Evolutionary conservation across 2,329 filamentous ascomycete species (phyloP).

Genomic region (Colletotrichum limetticola): DNA sequence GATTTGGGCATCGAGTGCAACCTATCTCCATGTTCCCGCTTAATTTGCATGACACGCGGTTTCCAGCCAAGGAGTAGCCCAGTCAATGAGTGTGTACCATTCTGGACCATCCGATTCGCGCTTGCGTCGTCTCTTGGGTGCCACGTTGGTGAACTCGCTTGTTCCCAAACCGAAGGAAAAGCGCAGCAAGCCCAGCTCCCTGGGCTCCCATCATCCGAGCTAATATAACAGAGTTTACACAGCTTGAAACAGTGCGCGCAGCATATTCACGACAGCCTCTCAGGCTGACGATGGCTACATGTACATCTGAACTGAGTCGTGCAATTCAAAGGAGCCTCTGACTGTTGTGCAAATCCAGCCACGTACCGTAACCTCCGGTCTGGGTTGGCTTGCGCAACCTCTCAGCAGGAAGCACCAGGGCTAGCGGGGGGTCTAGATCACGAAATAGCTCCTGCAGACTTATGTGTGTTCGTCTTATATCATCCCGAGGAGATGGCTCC

Average conservation of each 20-base stretch:
- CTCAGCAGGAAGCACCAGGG: background rate
- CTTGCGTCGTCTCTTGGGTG: background rate
- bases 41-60: background rate
- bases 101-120: background rate
- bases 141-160: background rate
- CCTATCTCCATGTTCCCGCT: background rate
- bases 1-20: background rate
- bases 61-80: background rate
- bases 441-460: background rate
- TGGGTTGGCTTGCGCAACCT: background rate
- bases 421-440: background rate
- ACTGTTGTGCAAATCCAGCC: background rate
- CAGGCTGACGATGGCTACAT: background rate
- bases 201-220: background rate
- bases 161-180: background rate
- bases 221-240: conserved; percentile 8
- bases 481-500: background rate
- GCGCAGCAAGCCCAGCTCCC: background rate
- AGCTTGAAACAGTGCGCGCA: background rate
- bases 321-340: background rate
- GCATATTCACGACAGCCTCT: background rate
- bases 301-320: conserved; percentile 6
- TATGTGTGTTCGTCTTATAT: background rate
- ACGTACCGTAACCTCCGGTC: background rate
- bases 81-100: background rate